Base-by-base conservation (phyloP, 768 basidiomycete genomes). In the Pisolithus tinctorius region DNA sequence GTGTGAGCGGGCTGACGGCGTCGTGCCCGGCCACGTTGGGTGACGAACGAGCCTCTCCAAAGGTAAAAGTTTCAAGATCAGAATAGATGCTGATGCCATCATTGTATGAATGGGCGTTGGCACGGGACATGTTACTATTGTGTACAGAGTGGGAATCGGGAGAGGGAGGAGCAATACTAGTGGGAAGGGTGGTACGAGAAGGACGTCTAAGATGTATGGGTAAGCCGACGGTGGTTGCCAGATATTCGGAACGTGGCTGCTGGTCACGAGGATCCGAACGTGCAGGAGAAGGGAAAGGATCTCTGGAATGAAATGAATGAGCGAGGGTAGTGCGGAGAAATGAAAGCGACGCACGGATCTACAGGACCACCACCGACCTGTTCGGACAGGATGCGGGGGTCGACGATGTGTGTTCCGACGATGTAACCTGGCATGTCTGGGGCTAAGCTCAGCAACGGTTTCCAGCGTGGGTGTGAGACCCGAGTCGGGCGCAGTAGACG, bases 21-120 rank as follows among this genome's bases (percentile, higher is more conserved):
- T 64, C 63, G 41, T 66, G 48, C 42, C 43, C 37, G 27, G 59
- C 34, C 8, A 54, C 39, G 36, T 43, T 39, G 36, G 60, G 36
- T 47, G 70, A 43, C 51, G 59, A 16, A 16, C 52, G 59, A 14
- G 66, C 63, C 11, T 61, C 65, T 30, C 76, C 75, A 53, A 77
- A 77, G 6, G 72, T 73, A 59, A 68, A 77, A 42, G 56, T 67
- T 20, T 72, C 67, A 23, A 77, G 65, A 48, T 62, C 62, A 3
- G 71, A 69, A 58, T 78, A 74, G 34, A 74, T 53, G 51, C 65
- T 66, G 41, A 68, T 68, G 41, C 41, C 40, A 37, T 23, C 25
- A 14, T n/a, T 10, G 23, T 9, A 31, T 5, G 51, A 44, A 44
- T 36, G 14, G 38, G 13, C 11, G 2, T 34, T 34, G 4, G 34